Conservation (phyloP, 2,329 filamentous ascomycete species). For the Neurospora crassa region DNA sequence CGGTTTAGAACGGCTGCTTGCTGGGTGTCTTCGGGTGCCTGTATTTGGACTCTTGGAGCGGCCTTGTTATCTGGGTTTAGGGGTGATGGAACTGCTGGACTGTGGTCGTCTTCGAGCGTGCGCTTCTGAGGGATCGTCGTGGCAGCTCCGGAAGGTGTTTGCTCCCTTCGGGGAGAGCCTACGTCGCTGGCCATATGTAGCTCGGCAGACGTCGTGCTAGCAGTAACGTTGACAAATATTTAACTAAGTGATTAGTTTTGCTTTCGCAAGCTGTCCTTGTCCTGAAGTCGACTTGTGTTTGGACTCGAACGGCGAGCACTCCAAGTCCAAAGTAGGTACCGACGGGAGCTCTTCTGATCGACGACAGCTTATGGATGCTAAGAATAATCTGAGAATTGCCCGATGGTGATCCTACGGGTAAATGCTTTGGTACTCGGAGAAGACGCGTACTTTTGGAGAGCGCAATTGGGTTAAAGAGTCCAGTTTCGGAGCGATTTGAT, state of each 20-base stretch:
- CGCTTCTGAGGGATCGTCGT: conserved; percentile 55
- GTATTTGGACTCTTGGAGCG: conserved; percentile 20
- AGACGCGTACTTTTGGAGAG: background rate
- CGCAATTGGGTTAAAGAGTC: background rate
- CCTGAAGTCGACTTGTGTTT: background rate
- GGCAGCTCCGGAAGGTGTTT: conserved; percentile 10
- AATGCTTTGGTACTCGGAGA: background rate
- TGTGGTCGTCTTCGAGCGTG: conserved; percentile 58
- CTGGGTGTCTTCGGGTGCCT: conserved; percentile 25
- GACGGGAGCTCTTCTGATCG: background rate
- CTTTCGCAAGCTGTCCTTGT: background rate
- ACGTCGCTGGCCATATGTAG: conserved; percentile 17
- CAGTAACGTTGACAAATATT: background rate
- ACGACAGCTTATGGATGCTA: background rate
- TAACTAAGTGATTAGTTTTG: background rate
- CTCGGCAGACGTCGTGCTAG: background rate
- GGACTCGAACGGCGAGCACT: background rate
- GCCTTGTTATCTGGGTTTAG: conserved; percentile 55
- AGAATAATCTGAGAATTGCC: background rate
- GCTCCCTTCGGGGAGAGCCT: conserved; percentile 17
- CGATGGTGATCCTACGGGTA: background rate
- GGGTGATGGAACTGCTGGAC: conserved; percentile 62
- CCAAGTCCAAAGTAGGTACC: background rate
- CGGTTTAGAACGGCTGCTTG: conserved; percentile 26
- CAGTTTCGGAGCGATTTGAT: background rate